These are phyloP conservation scores for Blastobotrys aristatus DNA, from an alignment of 1,139 yeast species.

Conservation along the genomic window DNA sequence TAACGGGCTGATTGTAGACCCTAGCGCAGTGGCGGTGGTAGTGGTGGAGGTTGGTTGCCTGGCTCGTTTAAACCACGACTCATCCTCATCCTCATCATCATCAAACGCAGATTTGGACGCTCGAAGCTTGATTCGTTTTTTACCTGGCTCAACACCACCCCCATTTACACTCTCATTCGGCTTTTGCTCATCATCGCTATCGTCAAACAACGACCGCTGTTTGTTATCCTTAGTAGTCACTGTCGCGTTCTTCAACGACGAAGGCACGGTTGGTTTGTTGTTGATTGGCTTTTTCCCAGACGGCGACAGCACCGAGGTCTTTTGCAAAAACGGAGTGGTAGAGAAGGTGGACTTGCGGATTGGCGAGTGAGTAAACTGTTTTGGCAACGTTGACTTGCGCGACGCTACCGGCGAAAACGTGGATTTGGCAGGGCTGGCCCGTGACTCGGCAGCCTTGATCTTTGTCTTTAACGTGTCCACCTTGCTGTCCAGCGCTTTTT, in stretches of 20 bases:
- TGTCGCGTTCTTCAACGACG: slow-evolving; percentile 10
- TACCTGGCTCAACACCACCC: neutral
- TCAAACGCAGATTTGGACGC: slow-evolving; percentile 15
- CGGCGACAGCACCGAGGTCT: neutral
- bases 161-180: neutral
- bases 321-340: slow-evolving; percentile 16
- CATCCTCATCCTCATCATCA: slow-evolving; percentile 18
- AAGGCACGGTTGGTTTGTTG: slow-evolving; percentile 8
- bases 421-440: neutral
- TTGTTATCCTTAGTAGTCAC: slow-evolving; percentile 19
- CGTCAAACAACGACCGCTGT: slow-evolving; percentile 22
- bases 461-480: slow-evolving; percentile 18
- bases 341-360: slow-evolving; percentile 15
- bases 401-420: neutral
- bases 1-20: slow-evolving; percentile 23
- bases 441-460: slow-evolving; percentile 11
- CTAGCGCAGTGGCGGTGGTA: neutral
- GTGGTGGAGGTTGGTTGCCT: slow-evolving; percentile 9
- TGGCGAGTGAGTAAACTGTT: neutral
- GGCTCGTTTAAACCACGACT: slow-evolving; percentile 23
- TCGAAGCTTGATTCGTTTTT: slow-evolving; percentile 12
- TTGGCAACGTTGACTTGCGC: neutral
- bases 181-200: slow-evolving; percentile 15
- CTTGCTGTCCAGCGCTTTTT: slow-evolving; percentile 21
- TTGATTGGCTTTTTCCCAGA: neutral